Conservation (phyloP, 192 early-diverging fungal species). For the Dissophora ornata region DNA sequence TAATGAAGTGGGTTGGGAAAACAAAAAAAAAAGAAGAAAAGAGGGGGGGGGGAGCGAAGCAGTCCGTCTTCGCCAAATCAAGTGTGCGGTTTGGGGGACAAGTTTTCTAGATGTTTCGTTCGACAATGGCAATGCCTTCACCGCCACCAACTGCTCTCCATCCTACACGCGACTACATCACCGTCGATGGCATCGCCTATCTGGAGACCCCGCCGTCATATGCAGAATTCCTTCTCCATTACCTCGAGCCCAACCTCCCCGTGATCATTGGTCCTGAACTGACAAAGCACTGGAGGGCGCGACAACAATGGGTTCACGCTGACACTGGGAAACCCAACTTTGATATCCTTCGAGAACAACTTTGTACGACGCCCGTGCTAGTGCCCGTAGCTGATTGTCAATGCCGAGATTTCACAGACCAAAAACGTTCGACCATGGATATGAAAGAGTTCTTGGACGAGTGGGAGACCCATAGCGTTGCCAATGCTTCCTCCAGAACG, state of each 20-base stretch:
- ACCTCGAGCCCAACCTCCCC: slow-evolving; percentile 62
- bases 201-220: slow-evolving; percentile 55
- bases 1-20: background rate
- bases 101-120: slow-evolving; percentile 29
- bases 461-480: slow-evolving; percentile 54
- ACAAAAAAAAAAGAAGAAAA: background rate
- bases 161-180: slow-evolving; percentile 34
- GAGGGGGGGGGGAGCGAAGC: background rate
- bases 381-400: slow-evolving; percentile 75
- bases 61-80: slow-evolving; percentile 2
- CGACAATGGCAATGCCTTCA: background rate
- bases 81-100: too few species aligned
- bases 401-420: slow-evolving; percentile 69
- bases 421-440: slow-evolving; percentile 66
- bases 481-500: slow-evolving; percentile 1
- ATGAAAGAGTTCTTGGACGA: slow-evolving; percentile 65
- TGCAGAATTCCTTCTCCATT: slow-evolving; percentile 44
- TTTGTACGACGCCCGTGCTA: slow-evolving; percentile 29
- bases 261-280: slow-evolving; percentile 61
- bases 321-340: slow-evolving; percentile 57
- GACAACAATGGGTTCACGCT: slow-evolving; percentile 65
- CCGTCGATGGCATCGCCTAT: slow-evolving; percentile 35
- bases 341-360: slow-evolving; percentile 49
- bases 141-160: slow-evolving; percentile 19
- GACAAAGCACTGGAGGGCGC: slow-evolving; percentile 63